These are phyloP conservation scores for Sisymbrium altissimum DNA, from an alignment of 345 rosid genomes.

Conservation along the genomic window DNA sequence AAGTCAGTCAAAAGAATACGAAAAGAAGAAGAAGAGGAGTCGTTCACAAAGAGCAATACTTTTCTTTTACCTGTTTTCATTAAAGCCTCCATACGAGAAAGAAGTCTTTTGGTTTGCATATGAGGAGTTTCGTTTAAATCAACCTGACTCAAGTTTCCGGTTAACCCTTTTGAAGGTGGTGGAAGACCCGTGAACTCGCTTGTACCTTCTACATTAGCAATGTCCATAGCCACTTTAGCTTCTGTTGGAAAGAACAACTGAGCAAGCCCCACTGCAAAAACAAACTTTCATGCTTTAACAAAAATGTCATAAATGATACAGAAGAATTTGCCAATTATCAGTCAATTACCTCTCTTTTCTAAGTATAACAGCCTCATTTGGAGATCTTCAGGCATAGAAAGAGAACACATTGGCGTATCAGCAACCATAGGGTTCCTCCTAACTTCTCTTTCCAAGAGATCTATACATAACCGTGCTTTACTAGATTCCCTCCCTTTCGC, in stretches of 20 bases:
- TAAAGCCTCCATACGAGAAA: constrained; percentile 70
- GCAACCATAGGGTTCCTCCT: constrained; percentile 65
- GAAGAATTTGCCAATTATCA: neutral
- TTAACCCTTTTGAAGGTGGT: constrained; percentile 47
- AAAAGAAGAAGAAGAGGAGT: neutral
- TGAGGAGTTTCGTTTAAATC: constrained; percentile 89
- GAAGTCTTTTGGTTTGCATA: constrained; percentile 63
- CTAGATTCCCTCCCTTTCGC: constrained; percentile 77
- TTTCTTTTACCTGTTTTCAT: constrained; percentile 68
- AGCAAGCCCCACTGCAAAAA: constrained; percentile 75
- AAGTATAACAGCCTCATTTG: constrained; percentile 85
- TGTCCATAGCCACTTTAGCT: constrained; percentile 94
- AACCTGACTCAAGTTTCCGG: constrained; percentile 73
- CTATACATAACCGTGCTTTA: constrained; percentile 74
- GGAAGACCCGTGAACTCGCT: constrained; percentile 60
- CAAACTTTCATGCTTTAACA: neutral
- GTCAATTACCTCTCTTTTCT: constrained; percentile 81
- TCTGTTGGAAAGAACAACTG: constrained; percentile 82
- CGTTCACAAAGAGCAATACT: neutral
- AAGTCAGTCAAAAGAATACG: neutral
- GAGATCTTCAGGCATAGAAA: constrained; percentile 62
- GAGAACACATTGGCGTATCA: constrained; percentile 43
- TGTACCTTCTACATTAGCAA: constrained; percentile 71
- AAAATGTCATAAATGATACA: neutral
- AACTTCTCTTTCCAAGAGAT: constrained; percentile 88